These are phyloP conservation scores for Annulohypoxylon moriforme DNA, from an alignment of 495 filamentous ascomycete species.

Conservation along the genomic window DNA sequence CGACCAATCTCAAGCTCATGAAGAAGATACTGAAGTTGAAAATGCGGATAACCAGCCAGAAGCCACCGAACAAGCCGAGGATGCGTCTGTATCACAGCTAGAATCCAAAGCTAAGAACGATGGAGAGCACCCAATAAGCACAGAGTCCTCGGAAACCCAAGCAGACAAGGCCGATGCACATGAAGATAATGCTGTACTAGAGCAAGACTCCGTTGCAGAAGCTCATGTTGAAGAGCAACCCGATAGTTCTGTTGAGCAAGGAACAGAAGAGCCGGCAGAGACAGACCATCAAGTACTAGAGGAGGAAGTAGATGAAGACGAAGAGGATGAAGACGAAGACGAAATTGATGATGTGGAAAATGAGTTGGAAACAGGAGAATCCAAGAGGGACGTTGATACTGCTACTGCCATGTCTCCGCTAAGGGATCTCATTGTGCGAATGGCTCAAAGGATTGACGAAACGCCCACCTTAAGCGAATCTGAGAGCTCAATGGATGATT, in stretches of 20 bases:
- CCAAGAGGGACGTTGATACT: constrained; percentile 37
- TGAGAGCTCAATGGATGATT: constrained; percentile 36
- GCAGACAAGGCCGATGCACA: constrained; percentile 9
- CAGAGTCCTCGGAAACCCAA: constrained; percentile 2
- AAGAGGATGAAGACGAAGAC: constrained; percentile 34
- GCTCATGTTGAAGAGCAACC: neutral
- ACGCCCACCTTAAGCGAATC: constrained; percentile 33
- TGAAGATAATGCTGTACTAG: neutral
- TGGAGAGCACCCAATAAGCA: neutral
- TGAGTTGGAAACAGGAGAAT: constrained; percentile 40
- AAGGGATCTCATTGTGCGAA: constrained; percentile 45
- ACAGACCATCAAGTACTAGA: constrained; percentile 40
- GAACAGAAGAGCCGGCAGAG: neutral
- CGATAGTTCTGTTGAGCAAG: neutral
- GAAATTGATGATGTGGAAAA: constrained; percentile 39
- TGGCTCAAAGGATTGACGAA: constrained; percentile 41
- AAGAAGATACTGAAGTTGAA: constrained; percentile 22
- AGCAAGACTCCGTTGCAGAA: neutral
- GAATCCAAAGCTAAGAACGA: neutral
- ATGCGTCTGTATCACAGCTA: constrained; percentile 8
- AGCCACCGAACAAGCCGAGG: neutral
- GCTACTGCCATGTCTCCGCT: constrained; percentile 38
- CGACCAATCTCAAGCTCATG: constrained; percentile 29
- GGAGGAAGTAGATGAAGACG: constrained; percentile 42
- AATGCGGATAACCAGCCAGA: constrained; percentile 3